Conservation (phyloP, 1,284 basidiomycete species). For the Chondrostereum purpureum region DNA sequence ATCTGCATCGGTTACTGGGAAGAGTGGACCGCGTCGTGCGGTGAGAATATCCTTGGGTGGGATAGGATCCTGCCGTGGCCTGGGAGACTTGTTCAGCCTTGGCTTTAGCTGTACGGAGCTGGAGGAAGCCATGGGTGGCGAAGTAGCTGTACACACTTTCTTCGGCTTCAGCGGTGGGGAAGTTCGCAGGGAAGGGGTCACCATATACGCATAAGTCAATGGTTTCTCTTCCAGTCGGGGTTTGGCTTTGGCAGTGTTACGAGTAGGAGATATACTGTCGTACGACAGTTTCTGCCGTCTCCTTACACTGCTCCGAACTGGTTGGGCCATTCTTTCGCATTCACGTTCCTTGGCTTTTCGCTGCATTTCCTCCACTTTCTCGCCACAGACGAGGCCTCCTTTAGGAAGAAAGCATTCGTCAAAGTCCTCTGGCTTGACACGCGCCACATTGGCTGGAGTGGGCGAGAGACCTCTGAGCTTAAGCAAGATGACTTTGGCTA, state of each 20-base stretch:
- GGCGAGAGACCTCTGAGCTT: slow-evolving; percentile 56
- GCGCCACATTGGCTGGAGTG: slow-evolving; percentile 46
- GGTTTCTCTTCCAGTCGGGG: background rate
- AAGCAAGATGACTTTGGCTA: slow-evolving; percentile 55
- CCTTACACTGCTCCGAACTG: slow-evolving; percentile 11
- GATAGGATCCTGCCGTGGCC: slow-evolving; percentile 22
- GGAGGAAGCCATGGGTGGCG: slow-evolving; percentile 13
- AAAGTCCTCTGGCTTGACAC: slow-evolving; percentile 61
- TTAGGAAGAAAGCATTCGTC: slow-evolving; percentile 51
- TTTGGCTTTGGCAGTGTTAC: background rate
- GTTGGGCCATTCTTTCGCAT: slow-evolving; percentile 23
- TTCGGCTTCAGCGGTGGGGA: background rate
- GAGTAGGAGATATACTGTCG: background rate
- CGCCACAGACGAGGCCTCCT: slow-evolving; percentile 44
- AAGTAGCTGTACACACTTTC: background rate
- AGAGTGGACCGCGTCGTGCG: slow-evolving; percentile 56
- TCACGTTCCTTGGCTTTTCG: slow-evolving; percentile 30
- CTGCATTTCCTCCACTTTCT: slow-evolving; percentile 31
- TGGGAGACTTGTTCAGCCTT: background rate
- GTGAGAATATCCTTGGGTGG: slow-evolving; percentile 50
- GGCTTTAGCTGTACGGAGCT: slow-evolving; percentile 9
- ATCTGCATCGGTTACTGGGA: slow-evolving; percentile 34
- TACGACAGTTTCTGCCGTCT: slow-evolving; percentile 2
- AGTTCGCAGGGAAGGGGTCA: background rate
- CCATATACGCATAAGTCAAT: background rate